These are phyloP conservation scores for Combretum micranthum DNA, from an alignment of 345 rosid species.

Conservation along the genomic window DNA sequence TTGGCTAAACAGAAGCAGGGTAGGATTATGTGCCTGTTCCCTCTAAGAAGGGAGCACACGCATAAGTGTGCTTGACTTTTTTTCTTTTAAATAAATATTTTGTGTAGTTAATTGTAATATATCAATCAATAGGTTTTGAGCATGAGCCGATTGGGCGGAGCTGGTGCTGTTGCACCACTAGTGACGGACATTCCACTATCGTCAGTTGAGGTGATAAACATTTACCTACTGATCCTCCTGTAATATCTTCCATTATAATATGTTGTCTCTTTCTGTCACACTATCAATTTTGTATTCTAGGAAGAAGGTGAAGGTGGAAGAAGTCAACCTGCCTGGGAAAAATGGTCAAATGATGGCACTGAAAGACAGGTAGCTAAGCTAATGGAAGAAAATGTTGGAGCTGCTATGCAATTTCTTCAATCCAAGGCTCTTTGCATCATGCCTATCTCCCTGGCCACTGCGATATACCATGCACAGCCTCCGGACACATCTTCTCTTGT, in stretches of 20 bases:
- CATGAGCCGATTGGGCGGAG: slow-evolving; percentile 98
- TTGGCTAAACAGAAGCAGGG: no score
- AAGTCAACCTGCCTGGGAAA: slow-evolving; percentile 91
- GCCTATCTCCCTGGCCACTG: slow-evolving; percentile 93
- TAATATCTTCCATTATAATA: slow-evolving; percentile 1
- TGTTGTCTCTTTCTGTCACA: slow-evolving; percentile 5
- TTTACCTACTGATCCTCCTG: not conserved
- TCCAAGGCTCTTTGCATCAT: slow-evolving; percentile 98
- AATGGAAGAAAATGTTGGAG: slow-evolving; percentile 97
- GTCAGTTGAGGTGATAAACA: slow-evolving; percentile 70
- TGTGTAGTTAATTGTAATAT: not conserved
- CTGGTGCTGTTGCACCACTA: slow-evolving; percentile 99
- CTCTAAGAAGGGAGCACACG: slow-evolving; percentile 2
- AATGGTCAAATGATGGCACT: slow-evolving; percentile 93
- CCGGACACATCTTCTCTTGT: slow-evolving; percentile 65
- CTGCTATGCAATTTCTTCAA: slow-evolving; percentile 97
- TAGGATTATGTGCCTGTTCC: not conserved
- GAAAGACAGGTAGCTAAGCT: slow-evolving; percentile 92
- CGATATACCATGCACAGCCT: slow-evolving; percentile 80
- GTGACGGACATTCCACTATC: slow-evolving; percentile 90
- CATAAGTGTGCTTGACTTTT: not conserved
- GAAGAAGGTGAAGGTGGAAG: slow-evolving; percentile 89
- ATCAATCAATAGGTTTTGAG: slow-evolving; percentile 66
- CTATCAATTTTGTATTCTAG: slow-evolving; percentile 20
- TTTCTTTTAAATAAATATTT: slow-evolving; percentile 1